Evolutionary conservation across 2,329 filamentous ascomycete genomes (phyloP), one percentile per base, ranked within the genome.

Genomic region (Curvularia verruculosa): DNA sequence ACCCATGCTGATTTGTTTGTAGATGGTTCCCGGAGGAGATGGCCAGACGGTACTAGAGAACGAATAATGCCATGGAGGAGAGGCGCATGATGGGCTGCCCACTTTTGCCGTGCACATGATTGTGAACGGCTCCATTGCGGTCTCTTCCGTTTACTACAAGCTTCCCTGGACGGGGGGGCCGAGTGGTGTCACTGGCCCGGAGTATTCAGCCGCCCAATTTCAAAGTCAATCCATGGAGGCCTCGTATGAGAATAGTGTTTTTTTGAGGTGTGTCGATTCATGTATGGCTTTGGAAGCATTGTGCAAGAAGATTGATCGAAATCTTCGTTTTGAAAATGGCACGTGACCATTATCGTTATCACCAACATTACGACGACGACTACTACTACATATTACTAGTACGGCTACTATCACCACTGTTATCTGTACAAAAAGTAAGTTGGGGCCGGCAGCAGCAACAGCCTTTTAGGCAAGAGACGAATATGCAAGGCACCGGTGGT

Each of bases 11-110:
- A 69, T 43, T n/a, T 10, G 23, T 24, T 19, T 21, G 18, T 41
- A 75, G 72, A 73, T 74, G 71, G 69, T 74, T 15, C 72, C 72
- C 3, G 72, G 72, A 50, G 73, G 71, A 44, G 69, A 75, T 46
- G 73, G 70, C 10, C 62, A 69, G 49, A 66, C 62, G 12, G 61
- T 68, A 21, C 59, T 73, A 15, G 69, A 68, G 46, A 65, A 70
- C 19, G 66, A 73, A 40, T 61, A 65, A 43, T 19, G 46, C 31
- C 28, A 47, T 26, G 24, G 40, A 34, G 13, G 28, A 34, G 28
- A 5, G 28, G 5, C 18, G 39, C 19, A 51, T 23, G n/a, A n/a
- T 29, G 26, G 23, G 37, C 41, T 43, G 28, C 21, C 24, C 13
- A 26, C 26, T 24, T 31, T 31, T n/a, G 24, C 10, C 19, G 48